phyloP scores from a whole-genome alignment of 257 asterid genomes.

The Misopates orontium region DNA sequence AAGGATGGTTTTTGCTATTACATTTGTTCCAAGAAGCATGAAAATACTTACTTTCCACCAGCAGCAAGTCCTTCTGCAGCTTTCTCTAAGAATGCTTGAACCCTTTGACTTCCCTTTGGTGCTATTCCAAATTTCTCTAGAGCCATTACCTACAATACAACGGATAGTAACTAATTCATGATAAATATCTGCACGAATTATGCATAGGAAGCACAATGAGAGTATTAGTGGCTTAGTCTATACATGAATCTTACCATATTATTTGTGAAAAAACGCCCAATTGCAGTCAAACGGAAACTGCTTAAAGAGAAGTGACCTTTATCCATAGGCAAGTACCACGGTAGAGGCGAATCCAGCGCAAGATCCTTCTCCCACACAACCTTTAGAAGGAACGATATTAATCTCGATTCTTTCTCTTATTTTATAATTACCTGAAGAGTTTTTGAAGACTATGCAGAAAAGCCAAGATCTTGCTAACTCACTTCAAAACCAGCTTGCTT shows the following conservation, averaged over 20 bases:
- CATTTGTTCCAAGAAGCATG: too few species aligned
- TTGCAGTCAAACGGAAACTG: constrained; percentile 77
- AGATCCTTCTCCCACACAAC: constrained; percentile 91
- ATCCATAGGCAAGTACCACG: constrained; percentile 95
- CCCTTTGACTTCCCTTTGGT: constrained; percentile 93
- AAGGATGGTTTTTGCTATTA: too few species aligned
- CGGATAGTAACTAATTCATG: too few species aligned
- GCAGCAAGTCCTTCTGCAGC: constrained; percentile 97
- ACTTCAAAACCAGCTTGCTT: constrained; percentile 92
- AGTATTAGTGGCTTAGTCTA: too few species aligned
- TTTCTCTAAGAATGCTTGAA: constrained; percentile 93
- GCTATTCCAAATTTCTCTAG: constrained; percentile 81
- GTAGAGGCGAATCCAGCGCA: constrained; percentile 80
- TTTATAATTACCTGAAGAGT: not conserved
- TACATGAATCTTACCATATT: constrained; percentile 53
- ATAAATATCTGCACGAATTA: too few species aligned
- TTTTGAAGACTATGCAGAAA: not conserved
- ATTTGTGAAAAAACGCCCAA: constrained; percentile 83
- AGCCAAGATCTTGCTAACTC: constrained; percentile 26
- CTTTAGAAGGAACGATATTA: constrained; percentile 32
- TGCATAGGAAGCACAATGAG: too few species aligned
- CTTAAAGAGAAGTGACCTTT: constrained; percentile 83
- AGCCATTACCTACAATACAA: constrained; percentile 57
- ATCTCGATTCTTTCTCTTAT: not conserved
- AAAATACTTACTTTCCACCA: constrained; percentile 83